These are phyloP conservation scores for Marasmius oreades DNA, from an alignment of 1,284 basidiomycete species.

Conservation along the genomic window DNA sequence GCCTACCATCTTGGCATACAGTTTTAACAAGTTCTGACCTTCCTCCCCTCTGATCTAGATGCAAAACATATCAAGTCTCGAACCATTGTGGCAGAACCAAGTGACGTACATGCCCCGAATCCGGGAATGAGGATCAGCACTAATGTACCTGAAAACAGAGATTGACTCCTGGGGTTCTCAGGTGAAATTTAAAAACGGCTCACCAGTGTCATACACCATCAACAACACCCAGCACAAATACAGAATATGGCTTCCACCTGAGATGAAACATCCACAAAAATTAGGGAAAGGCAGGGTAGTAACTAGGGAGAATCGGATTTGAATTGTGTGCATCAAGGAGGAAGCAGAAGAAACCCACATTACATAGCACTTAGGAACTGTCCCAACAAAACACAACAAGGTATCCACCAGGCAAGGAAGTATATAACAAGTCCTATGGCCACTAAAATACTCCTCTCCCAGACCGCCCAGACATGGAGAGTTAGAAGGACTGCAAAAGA, in stretches of 20 bases:
- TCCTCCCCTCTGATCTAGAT: background rate
- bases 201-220: conserved; percentile 2
- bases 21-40: background rate
- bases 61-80: background rate
- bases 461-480: background rate
- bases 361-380: background rate
- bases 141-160: background rate
- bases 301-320: background rate
- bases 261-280: background rate
- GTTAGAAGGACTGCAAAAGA: background rate
- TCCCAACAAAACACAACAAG: background rate
- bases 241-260: background rate
- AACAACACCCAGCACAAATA: conserved; percentile 1
- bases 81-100: background rate
- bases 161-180: too few species aligned
- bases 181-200: background rate
- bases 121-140: background rate
- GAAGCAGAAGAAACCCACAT: background rate
- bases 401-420: background rate
- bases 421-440: background rate
- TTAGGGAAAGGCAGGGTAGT: background rate
- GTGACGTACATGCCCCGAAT: background rate
- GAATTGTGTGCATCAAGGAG: background rate
- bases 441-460: background rate
- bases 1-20: background rate